Conservation (phyloP, 148 eudicot species). For the Diospyros kaki region DNA sequence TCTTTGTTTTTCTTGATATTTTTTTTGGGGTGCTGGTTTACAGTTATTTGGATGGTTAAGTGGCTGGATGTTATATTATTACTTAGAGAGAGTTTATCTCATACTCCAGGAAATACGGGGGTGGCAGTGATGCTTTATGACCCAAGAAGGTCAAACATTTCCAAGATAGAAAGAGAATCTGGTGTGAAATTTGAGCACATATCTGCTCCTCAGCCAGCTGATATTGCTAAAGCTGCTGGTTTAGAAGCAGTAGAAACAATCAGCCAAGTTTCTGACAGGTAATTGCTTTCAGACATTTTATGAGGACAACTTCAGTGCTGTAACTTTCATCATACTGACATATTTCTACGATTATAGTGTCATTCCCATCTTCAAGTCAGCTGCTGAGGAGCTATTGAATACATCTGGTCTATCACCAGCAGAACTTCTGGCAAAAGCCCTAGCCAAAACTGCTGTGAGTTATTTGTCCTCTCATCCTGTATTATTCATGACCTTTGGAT, state of each 20-base stretch:
- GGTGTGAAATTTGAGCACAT: conserved; percentile 91
- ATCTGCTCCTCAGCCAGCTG: conserved; percentile 91
- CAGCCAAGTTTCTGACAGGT: conserved; percentile 72
- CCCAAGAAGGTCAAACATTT: conserved; percentile 60
- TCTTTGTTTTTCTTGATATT: too few relatives aligned
- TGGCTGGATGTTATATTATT: neutral
- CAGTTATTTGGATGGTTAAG: neutral
- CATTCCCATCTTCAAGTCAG: conserved; percentile 79
- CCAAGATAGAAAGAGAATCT: conserved; percentile 81
- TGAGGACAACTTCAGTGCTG: neutral
- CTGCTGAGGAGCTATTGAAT: conserved; percentile 83
- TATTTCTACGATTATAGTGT: conserved; percentile 45
- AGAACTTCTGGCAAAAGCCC: conserved; percentile 86
- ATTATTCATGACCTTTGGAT: neutral
- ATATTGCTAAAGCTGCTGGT: conserved; percentile 90
- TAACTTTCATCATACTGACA: neutral
- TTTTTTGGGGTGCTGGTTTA: neutral
- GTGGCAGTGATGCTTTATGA: conserved; percentile 94
- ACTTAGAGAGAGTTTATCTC: neutral
- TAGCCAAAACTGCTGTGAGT: conserved; percentile 85
- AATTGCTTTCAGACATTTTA: neutral
- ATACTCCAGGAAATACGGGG: conserved; percentile 64
- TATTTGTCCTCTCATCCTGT: neutral
- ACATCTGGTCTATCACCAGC: conserved; percentile 64
- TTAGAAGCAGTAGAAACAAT: conserved; percentile 63